Conservation (phyloP, 2,329 filamentous ascomycete genomes). For the Colletotrichum simmondsii region DNA sequence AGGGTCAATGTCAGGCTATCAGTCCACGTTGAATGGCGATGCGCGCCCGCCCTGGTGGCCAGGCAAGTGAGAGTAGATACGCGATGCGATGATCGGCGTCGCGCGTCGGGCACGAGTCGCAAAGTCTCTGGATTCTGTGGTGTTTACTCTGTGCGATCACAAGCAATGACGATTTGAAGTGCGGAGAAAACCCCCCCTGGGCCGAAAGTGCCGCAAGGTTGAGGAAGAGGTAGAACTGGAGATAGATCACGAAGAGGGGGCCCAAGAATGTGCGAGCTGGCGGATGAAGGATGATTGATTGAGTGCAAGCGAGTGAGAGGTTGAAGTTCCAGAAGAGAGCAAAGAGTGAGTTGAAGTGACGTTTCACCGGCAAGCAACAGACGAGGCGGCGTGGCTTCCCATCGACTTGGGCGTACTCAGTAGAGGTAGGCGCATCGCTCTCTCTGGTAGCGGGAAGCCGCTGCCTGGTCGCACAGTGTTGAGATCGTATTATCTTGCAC, state of each 20-base stretch:
- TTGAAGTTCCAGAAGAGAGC: background rate
- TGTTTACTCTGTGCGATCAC: conserved; percentile 24
- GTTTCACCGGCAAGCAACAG: conserved; percentile 6
- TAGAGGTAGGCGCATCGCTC: background rate
- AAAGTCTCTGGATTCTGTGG: conserved; percentile 1
- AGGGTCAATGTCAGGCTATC: background rate
- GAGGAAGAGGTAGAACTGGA: background rate
- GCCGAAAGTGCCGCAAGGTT: background rate
- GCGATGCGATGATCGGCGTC: conserved; percentile 24
- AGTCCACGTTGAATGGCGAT: background rate
- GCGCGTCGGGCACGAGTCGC: background rate
- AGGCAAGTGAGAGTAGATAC: background rate
- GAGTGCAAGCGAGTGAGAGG: background rate
- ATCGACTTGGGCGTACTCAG: background rate
- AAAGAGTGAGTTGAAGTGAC: background rate
- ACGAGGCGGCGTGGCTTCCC: background rate
- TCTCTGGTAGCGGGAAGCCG: background rate
- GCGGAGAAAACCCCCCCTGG: conserved; percentile 15
- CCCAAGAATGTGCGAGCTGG: background rate
- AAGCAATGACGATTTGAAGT: conserved; percentile 3
- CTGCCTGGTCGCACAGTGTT: background rate
- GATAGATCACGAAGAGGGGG: background rate
- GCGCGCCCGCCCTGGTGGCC: background rate
- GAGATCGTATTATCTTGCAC: background rate
- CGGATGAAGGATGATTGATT: background rate